A percentile compares a stretch with the other conserved stretches of the same genome.
phyloP scores from a whole-genome alignment of 2,329 filamentous ascomycete genomes.

The Iodosphaeria phyllophila region DNA sequence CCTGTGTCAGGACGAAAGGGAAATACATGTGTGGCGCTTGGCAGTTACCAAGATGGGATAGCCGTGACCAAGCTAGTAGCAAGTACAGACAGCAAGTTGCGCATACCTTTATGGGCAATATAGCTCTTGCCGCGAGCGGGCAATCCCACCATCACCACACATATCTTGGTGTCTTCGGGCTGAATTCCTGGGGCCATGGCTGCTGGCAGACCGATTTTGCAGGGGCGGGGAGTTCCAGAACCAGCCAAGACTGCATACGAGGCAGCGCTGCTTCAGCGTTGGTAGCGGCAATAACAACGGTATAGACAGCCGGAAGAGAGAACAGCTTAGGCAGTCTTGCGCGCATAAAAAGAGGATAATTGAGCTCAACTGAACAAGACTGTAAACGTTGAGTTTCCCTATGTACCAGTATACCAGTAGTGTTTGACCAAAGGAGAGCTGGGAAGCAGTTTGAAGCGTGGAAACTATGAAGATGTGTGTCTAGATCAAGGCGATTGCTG shows the following conservation, averaged over 20 bases:
- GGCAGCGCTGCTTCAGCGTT: conserved; percentile 3
- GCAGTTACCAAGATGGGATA: no score
- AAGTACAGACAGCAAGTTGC: not conserved
- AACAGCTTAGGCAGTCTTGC: no score
- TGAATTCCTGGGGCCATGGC: conserved; percentile 40
- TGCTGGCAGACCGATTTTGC: conserved; percentile 8
- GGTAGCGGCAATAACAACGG: conserved; percentile 1
- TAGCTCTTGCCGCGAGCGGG: conserved; percentile 92
- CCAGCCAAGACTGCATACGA: conserved; percentile 8
- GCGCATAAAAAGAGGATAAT: no score
- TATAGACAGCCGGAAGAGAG: no score
- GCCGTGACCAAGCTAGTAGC: not conserved
- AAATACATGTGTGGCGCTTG: not conserved
- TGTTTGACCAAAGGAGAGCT: no score
- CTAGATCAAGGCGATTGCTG: no score
- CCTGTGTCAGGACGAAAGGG: conserved; percentile 1
- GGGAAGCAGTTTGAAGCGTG: no score
- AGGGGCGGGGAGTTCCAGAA: conserved; percentile 2
- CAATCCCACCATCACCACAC: conserved; percentile 95
- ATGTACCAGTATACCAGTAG: no score
- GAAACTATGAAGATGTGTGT: no score
- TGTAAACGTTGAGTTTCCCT: no score
- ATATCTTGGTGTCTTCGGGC: conserved; percentile 92
- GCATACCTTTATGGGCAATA: conserved; percentile 85
- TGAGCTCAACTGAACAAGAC: no score